A percentile compares a stretch with the other conserved stretches of the same genome.
Evolutionary conservation across 177 flowering plant genomes (phyloP).

Genomic region (Vitis hybrid): DNA sequence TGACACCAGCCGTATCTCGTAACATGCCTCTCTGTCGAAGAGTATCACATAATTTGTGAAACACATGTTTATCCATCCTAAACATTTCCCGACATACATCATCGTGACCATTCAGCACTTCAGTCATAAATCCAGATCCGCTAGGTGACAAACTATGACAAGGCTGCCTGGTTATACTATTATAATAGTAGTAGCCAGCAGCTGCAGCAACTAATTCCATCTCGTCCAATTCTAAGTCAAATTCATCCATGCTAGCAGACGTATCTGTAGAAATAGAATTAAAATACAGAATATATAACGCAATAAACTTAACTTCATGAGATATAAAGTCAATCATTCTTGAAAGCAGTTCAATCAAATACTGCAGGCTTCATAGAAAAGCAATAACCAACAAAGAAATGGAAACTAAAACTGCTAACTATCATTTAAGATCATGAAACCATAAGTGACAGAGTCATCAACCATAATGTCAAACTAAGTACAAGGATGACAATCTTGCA

Average conservation of each 20-base stretch:
- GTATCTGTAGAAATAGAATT: conserved; percentile 29
- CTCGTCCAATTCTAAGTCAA: conserved; percentile 60
- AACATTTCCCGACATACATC: conserved; percentile 51
- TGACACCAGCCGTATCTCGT: conserved; percentile 58
- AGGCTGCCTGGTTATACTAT: conserved; percentile 34
- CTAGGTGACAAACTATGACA: conserved; percentile 29
- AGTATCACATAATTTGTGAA: conserved; percentile 40
- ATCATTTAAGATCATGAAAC: conserved; percentile 11
- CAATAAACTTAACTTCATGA: background rate
- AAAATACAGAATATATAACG: conserved; percentile 17
- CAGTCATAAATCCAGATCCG: conserved; percentile 42
- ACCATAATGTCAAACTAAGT: conserved; percentile 2
- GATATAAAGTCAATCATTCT: background rate
- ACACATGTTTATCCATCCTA: conserved; percentile 66
- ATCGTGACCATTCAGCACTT: conserved; percentile 44
- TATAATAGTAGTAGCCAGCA: conserved; percentile 60
- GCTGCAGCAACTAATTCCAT: conserved; percentile 75
- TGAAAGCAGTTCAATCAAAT: background rate
- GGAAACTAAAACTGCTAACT: background rate
- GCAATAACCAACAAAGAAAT: background rate
- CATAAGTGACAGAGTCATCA: conserved; percentile 3
- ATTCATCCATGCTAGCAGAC: conserved; percentile 40
- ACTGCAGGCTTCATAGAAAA: background rate
- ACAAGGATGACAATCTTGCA: conserved; percentile 3
- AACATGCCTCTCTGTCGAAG: conserved; percentile 53